A percentile compares a stretch with the other conserved stretches of the same genome.
Evolutionary conservation across 2,329 filamentous ascomycete species (phyloP).

Genomic region (Colletotrichum australisinense): DNA sequence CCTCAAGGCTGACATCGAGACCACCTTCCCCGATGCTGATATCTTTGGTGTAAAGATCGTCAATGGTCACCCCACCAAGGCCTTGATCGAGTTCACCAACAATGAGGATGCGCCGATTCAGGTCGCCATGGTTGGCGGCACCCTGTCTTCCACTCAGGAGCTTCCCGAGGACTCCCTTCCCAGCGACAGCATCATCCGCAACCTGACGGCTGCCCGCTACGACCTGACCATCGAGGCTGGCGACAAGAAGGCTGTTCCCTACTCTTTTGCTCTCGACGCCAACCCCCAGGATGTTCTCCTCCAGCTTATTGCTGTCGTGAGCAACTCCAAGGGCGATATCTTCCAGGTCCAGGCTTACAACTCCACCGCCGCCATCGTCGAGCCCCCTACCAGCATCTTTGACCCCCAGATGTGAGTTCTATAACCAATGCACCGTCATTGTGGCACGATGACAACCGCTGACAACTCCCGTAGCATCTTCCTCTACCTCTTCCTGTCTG

Average conservation of each 20-base stretch:
- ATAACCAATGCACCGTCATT: background rate
- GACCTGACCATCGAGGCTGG: conserved; percentile 79
- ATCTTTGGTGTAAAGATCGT: conserved; percentile 96
- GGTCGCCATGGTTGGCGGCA: conserved; percentile 81
- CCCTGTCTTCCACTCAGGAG: conserved; percentile 69
- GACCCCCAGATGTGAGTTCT: conserved; percentile 90
- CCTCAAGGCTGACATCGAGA: conserved; percentile 73
- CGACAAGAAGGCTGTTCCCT: conserved; percentile 80
- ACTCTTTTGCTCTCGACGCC: conserved; percentile 90
- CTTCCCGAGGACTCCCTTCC: conserved; percentile 60
- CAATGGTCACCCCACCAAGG: conserved; percentile 88
- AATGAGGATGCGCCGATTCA: conserved; percentile 81
- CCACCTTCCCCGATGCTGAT: conserved; percentile 76
- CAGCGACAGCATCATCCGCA: conserved; percentile 75
- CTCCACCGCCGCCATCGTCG: conserved; percentile 86
- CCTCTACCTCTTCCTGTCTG: conserved; percentile 91
- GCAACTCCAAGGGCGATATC: conserved; percentile 72
- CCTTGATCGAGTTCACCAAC: conserved; percentile 86
- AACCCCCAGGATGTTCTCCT: conserved; percentile 90
- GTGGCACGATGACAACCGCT: conserved; percentile 59
- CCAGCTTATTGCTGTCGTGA: conserved; percentile 80
- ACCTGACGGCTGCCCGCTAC: conserved; percentile 84
- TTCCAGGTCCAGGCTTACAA: conserved; percentile 86
- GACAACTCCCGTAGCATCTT: conserved; percentile 76
- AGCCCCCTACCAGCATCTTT: conserved; percentile 90